Conservation (phyloP, 306 rosid species). For the Rubus idaeus region DNA sequence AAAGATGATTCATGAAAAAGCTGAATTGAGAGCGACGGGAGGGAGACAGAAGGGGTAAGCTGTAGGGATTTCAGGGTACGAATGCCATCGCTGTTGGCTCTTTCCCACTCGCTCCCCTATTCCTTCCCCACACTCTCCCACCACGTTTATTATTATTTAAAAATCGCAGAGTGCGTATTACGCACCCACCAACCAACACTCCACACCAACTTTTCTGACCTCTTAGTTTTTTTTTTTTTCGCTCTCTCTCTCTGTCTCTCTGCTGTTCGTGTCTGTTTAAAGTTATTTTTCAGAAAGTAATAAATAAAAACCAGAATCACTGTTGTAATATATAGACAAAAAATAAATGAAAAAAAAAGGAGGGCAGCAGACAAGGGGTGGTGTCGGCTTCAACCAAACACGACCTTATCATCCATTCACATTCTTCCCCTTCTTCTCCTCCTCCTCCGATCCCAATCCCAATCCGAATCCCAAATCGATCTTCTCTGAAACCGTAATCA, state of each 20-base stretch:
- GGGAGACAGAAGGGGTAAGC: conserved; percentile 24
- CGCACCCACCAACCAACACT: background rate
- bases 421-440: background rate
- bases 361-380: conserved; percentile 22
- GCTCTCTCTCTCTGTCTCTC: too few species aligned
- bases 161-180: background rate
- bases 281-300: background rate
- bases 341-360: background rate
- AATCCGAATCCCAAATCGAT: background rate
- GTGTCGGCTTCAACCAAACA: conserved; percentile 98
- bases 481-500: conserved; percentile 18
- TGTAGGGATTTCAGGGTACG: conserved; percentile 41
- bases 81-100: conserved; percentile 23
- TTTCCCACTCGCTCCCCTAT: background rate
- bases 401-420: conserved; percentile 52
- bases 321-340: background rate
- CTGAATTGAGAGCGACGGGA: background rate
- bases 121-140: background rate
- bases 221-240: too few species aligned
- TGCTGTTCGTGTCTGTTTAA: background rate
- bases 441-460: conserved; percentile 28
- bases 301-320: background rate
- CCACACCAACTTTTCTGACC: background rate
- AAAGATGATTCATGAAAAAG: background rate
- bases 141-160: too few species aligned